Evolutionary conservation across 2,329 filamentous ascomycete species (phyloP), one percentile per base, ranked within the genome.

Genomic region (Diaporthe aspalathi): DNA sequence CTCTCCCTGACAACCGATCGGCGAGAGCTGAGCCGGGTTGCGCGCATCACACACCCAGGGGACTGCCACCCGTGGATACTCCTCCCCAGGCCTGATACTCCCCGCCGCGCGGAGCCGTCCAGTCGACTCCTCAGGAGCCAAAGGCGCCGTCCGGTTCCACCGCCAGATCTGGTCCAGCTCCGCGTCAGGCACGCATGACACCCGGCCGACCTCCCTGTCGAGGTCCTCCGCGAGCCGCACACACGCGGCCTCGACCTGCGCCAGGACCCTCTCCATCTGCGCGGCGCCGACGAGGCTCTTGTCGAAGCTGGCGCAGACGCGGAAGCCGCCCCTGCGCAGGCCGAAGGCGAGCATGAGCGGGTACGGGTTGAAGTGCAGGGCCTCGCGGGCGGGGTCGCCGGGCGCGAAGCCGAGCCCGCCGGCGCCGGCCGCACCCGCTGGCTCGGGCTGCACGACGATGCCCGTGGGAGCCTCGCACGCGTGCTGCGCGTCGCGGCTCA

Each of bases 321-420:
- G 76, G 68, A 86, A 82, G 1, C 84, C 83, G 8, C 74, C 80
- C 71, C 81, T 82, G 27, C 78, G 77, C 7, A 85, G 81, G 6
- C 82, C 83, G 74, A 80, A 85, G 3, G 79, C 84, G 27, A 86
- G 72, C 85, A 86, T 87, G 2, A 86, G 78, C 5, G 84, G 82
- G 71, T 87, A 86, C 0, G 84, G 80, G 67, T 84, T 85, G 76
- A 85, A 85, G 71, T 84, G 82, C 62, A 78, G 68, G 9, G 73
- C 72, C 49, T 74, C 73, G n/a, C 66, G 73, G 27, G 72, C 72
- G 14, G 67, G 57, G 16, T 74, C 73, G 0, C 72, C 74, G 0
- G 40, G 24, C 20, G 45, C 73, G 32, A 75, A 76, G 2, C 75
- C 76, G 0, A 77, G 65, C 47, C 54, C 43, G 9, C 65, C 68